Evolutionary conservation across 2,329 filamentous ascomycete species (phyloP), one percentile per base, ranked within the genome.

Genomic region (Aspergillus caelatus): DNA sequence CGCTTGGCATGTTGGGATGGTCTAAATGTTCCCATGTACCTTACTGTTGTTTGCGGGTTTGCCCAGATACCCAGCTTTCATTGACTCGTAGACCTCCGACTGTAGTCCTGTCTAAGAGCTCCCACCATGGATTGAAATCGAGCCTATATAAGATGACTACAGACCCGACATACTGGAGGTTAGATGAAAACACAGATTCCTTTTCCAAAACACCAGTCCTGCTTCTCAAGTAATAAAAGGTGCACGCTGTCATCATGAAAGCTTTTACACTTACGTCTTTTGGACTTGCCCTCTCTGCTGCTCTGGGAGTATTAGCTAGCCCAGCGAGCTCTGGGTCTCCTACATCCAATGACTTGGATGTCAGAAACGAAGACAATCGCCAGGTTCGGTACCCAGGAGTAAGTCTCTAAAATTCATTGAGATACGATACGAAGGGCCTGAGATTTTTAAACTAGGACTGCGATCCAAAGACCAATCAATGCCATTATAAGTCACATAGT

Each of bases 291-390:
- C 28, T 56, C n/a, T 41, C 53, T 39, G n/a, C 52, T 34, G 26
- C 53, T 56, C 53, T 56, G 32, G 53, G 53, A 26, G 53, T 23
- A 41, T 56, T 56, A 36, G 53, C 32, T 28, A 56, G 32, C 32
- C 53, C 41, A 43, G 41, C 41, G 41, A 43, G 41, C 41, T 19
- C 41, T 23, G 53, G n/a, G 8, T 56, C 53, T 41, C 53, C 10
- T 23, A 7, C 53, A 41, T 56, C 53, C 32, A 56, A 56, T 56
- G 34, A 36, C 32, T 56, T 56, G 4, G n/a, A 56, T 56, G 34
- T 56, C 53, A 56, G 53, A 36, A 34, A 26, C 10, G 32, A 56
- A 56, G 41, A 39, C 53, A 41, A 56, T 56, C 30, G 3, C 30
- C 30, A n/a, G 45, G 41, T 32, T 32, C 6, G 9, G 30, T 43